Evolutionary conservation across 2,329 filamentous ascomycete species (phyloP).

Genomic region (Exophiala bonariae): DNA sequence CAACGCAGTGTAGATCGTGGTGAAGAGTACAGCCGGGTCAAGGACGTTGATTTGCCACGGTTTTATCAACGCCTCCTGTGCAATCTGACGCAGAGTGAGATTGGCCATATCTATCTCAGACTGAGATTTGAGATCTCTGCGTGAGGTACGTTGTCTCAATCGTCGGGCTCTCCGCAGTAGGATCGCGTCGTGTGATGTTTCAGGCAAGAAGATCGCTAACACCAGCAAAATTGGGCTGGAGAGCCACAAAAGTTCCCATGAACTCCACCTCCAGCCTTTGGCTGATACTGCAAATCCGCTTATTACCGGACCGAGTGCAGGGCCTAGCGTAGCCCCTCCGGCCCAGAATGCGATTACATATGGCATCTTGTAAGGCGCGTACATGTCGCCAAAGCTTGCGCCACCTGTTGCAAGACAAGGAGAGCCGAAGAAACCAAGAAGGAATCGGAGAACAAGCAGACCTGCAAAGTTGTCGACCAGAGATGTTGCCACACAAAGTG

Average conservation of each 20-base stretch:
- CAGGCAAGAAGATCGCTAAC: slow-evolving; percentile 36
- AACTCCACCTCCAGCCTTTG: slow-evolving; percentile 36
- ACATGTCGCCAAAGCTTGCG: slow-evolving; percentile 58
- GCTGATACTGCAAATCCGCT: slow-evolving; percentile 58
- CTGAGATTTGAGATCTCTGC: slow-evolving; percentile 56
- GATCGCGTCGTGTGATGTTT: slow-evolving; percentile 22
- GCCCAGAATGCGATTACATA: slow-evolving; percentile 23
- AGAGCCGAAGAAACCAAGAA: slow-evolving; percentile 60
- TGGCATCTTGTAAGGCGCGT: not conserved
- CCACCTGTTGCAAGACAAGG: not conserved
- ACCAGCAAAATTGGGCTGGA: slow-evolving; percentile 55
- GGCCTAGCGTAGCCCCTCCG: slow-evolving; percentile 33
- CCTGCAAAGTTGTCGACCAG: slow-evolving; percentile 61
- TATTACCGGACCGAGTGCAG: slow-evolving; percentile 60
- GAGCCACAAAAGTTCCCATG: slow-evolving; percentile 60
- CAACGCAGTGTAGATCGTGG: slow-evolving; percentile 61
- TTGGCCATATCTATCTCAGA: slow-evolving; percentile 63
- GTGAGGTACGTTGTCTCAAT: slow-evolving; percentile 37
- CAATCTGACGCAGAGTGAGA: slow-evolving; percentile 46
- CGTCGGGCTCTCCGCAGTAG: slow-evolving; percentile 16
- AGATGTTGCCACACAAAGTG: slow-evolving; percentile 62
- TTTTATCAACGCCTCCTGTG: slow-evolving; percentile 59
- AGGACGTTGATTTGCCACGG: slow-evolving; percentile 57
- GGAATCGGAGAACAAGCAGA: slow-evolving; percentile 63
- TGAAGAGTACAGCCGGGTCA: slow-evolving; percentile 59